Conservation (phyloP, 345 rosid genomes). For the Gossypium mustelinum region DNA sequence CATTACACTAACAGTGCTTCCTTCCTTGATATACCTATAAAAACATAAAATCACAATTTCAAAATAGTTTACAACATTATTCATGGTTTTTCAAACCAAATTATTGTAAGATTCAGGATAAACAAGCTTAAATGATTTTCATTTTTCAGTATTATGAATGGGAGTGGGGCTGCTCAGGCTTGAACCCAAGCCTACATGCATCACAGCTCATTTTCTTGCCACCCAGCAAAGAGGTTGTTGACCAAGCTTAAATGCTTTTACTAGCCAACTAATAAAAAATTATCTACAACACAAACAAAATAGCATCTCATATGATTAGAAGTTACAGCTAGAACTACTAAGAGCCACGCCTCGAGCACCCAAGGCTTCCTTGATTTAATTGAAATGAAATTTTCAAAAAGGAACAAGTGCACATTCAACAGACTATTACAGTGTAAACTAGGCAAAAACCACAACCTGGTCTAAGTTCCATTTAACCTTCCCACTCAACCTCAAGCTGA, state of each 20-base stretch:
- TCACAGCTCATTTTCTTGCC: not conserved
- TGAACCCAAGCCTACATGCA: not conserved
- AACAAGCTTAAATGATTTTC: not conserved
- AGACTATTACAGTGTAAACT: not conserved
- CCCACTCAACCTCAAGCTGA: no score
- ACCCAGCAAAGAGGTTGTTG: not conserved
- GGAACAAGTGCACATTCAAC: not conserved
- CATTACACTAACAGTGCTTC: constrained; percentile 60
- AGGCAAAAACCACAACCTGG: not conserved
- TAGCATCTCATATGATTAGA: not conserved
- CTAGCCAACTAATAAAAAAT: not conserved
- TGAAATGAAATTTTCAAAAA: not conserved
- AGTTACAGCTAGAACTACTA: not conserved
- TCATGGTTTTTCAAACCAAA: not conserved
- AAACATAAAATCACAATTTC: not conserved
- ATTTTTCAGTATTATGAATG: not conserved
- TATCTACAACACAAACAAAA: not conserved
- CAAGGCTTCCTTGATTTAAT: not conserved
- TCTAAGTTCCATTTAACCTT: not conserved
- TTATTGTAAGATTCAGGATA: not conserved
- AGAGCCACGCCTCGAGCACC: not conserved
- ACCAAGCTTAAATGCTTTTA: not conserved
- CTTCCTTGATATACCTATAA: constrained; percentile 48
- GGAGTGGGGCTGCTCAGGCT: not conserved
- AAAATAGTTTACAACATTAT: not conserved